phyloP scores from a whole-genome alignment of 2,329 filamentous ascomycete species.

The Xylariaceae sp. region DNA sequence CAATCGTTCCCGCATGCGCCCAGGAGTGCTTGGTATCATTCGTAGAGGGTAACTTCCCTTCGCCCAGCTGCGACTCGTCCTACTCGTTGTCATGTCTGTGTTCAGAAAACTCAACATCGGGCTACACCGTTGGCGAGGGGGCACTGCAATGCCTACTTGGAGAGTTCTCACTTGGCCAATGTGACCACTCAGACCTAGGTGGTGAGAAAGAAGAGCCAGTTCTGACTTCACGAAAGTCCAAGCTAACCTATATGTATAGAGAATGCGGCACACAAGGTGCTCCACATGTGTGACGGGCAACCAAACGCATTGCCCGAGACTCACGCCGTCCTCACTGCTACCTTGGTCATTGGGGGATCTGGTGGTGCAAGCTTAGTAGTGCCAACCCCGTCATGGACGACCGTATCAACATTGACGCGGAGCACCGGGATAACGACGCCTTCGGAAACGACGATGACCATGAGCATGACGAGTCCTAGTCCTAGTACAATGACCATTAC shows the following conservation, averaged over 20 bases:
- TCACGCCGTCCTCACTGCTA: conserved; percentile 55
- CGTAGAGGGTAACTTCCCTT: conserved; percentile 55
- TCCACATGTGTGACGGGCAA: conserved; percentile 54
- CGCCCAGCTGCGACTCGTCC: conserved; percentile 43
- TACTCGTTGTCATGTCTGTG: conserved; percentile 62
- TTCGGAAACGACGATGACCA: conserved; percentile 4
- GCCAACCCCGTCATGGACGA: conserved; percentile 2
- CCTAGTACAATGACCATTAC: conserved; percentile 8
- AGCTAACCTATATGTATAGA: conserved; percentile 18
- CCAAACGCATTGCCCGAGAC: conserved; percentile 51
- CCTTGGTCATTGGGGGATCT: conserved; percentile 39
- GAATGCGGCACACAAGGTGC: conserved; percentile 35
- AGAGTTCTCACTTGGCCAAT: conserved; percentile 47
- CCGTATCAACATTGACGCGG: conserved; percentile 1
- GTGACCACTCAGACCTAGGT: conserved; percentile 42
- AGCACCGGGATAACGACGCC: conserved; percentile 8
- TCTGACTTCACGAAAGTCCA: conserved; percentile 11
- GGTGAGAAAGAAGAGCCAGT: conserved; percentile 28
- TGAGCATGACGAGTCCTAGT: conserved; percentile 3
- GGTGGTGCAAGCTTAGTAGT: conserved; percentile 14
- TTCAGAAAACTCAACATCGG: conserved; percentile 51
- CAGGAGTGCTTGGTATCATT: conserved; percentile 58
- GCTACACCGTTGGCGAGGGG: conserved; percentile 69
- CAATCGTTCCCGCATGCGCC: conserved; percentile 27
- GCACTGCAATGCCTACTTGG: conserved; percentile 64